Evolutionary conservation across 164 flowering plant species (phyloP), one percentile per base, ranked within the genome.

Genomic region (Umbilicus rupestris): DNA sequence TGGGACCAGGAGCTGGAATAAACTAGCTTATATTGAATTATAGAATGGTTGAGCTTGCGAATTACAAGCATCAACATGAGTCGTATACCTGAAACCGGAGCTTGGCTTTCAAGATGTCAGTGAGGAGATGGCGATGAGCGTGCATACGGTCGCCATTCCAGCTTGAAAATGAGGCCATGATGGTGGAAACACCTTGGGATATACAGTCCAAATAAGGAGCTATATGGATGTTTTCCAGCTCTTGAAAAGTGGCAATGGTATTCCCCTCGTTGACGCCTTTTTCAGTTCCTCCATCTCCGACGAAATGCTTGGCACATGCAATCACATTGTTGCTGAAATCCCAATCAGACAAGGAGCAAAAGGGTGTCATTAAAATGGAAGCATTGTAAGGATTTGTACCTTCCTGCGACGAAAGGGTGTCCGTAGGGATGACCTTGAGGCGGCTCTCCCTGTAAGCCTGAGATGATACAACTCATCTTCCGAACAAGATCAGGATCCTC

Each of bases 111-210:
- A 92, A 69, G 68, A 86, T 66, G 5, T 83, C 72, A 7, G 95
- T 86, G 14, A 89, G 77, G 65, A 89, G 96, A 78, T 78, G 80
- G 68, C 67, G 79, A 57, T 85, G 72, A 70, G 82, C 64, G 69
- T 92, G 98, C 71, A 90, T 64, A 72, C 73, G 67, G 33, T 67
- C 70, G 5, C 89, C 90, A 69, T 90, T 92, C 98, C 98, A 92
- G 76, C 90, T 83, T 68, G 95, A 83, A 76, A 84, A 90, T 37
- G 96, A 84, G 9, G 89, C 93, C 95, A 92, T 92, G 15, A 90
- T 62, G 35, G 96, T 88, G 70, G 83, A 83, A 75, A 92, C 96
- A 41, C 95, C 91, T 66, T 75, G 88, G 66, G 90, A 71, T 67
- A 92, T 77, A 69, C 95, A 87, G 58, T 89, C 93, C 66, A 84